These are phyloP conservation scores for Daldinia eschscholtzii DNA, from an alignment of 2,329 filamentous ascomycete genomes.

Conservation along the genomic window DNA sequence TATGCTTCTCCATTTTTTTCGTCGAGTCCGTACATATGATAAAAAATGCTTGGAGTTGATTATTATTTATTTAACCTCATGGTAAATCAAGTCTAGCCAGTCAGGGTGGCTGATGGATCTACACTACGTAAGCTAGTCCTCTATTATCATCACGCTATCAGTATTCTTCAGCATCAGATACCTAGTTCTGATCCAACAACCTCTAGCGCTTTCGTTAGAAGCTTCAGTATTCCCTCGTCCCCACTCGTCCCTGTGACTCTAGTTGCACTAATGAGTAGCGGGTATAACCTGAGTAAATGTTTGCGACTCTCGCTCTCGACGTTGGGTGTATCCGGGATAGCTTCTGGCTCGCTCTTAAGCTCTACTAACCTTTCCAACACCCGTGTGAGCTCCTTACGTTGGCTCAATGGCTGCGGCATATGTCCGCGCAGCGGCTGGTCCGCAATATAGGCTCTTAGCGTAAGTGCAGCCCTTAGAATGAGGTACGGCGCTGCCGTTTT, in stretches of 20 bases:
- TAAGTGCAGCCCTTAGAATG: conserved; percentile 82
- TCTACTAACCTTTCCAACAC: conserved; percentile 75
- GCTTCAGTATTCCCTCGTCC: conserved; percentile 70
- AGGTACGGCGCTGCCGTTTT: conserved; percentile 83
- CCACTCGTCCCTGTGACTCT: conserved; percentile 68
- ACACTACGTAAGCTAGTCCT: background rate
- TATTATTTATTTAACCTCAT: background rate
- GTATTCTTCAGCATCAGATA: conserved; percentile 41
- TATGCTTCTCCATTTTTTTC: background rate
- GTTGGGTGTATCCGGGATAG: conserved; percentile 70
- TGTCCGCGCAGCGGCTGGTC: conserved; percentile 90
- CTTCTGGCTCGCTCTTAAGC: conserved; percentile 76
- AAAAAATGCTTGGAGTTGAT: background rate
- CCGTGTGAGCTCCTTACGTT: conserved; percentile 82
- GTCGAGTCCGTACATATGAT: background rate
- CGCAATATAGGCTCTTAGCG: conserved; percentile 86
- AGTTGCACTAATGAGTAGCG: conserved; percentile 76
- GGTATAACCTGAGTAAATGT: conserved; percentile 85
- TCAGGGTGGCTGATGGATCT: background rate
- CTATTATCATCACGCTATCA: background rate
- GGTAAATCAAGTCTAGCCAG: background rate
- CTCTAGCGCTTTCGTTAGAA: conserved; percentile 71
- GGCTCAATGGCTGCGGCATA: conserved; percentile 87
- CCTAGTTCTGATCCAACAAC: conserved; percentile 71
- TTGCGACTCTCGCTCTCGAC: conserved; percentile 72